Conservation (phyloP, 164 flowering plant species). For the Warburgia ugandensis region DNA sequence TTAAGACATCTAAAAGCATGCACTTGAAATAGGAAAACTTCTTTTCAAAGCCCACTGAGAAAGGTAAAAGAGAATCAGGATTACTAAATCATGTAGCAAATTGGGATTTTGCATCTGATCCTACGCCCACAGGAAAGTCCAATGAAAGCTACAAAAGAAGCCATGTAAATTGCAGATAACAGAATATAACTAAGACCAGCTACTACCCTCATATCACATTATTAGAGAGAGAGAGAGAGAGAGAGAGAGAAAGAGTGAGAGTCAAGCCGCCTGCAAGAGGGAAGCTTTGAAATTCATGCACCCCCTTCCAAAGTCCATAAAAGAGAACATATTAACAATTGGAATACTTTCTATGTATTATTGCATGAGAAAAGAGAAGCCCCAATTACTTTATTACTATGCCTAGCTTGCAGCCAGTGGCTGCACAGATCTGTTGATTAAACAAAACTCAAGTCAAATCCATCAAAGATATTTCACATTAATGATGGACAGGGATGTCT, state of each 20-base stretch:
- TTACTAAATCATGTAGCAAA: too few species aligned
- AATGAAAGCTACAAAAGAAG: background rate
- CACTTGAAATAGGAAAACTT: too few species aligned
- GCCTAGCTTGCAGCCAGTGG: background rate
- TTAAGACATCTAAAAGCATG: too few species aligned
- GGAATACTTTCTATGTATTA: background rate
- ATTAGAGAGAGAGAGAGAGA: too few species aligned
- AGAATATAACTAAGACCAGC: background rate
- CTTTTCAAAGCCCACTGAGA: too few species aligned
- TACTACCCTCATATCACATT: background rate
- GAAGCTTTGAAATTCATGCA: background rate
- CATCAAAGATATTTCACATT: background rate
- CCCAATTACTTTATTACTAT: background rate
- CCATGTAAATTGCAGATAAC: too few species aligned
- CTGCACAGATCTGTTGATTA: background rate
- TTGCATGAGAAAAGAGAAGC: background rate
- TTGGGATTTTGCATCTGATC: background rate
- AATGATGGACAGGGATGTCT: background rate
- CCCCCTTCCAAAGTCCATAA: background rate
- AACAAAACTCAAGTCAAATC: constrained; percentile 7
- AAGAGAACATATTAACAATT: background rate
- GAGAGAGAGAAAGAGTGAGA: too few species aligned
- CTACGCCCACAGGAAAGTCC: background rate
- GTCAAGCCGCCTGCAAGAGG: constrained; percentile 1
- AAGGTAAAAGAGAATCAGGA: too few species aligned